phyloP scores from a whole-genome alignment of 2,329 filamentous ascomycete species.

The Botrytis byssoidea region DNA sequence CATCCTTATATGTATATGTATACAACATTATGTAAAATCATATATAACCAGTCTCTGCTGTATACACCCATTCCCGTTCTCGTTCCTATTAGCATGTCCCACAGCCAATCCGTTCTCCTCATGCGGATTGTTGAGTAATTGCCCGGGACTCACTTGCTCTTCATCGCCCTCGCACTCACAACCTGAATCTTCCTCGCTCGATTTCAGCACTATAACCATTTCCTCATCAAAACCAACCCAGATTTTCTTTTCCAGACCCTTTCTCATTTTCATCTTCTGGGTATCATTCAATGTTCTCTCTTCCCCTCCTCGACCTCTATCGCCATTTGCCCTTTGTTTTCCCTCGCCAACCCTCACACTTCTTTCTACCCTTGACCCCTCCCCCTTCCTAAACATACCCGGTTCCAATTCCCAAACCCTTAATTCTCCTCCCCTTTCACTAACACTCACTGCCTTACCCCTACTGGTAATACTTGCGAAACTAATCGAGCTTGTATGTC shows the following conservation, averaged over 20 bases:
- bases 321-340: conserved; percentile 40
- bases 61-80: not conserved
- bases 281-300: conserved; percentile 38
- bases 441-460: conserved; percentile 64
- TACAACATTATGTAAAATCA: conserved; percentile 55
- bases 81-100: not conserved
- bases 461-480: conserved; percentile 65
- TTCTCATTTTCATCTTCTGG: conserved; percentile 2
- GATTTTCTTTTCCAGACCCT: conserved; percentile 38
- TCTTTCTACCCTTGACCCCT: conserved; percentile 33
- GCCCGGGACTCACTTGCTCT: not conserved
- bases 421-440: conserved; percentile 26
- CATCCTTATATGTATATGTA: not conserved
- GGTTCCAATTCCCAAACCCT: conserved; percentile 21
- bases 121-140: not conserved
- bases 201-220: conserved; percentile 62
- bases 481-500: conserved; percentile 68
- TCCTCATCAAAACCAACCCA: conserved; percentile 73
- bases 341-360: conserved; percentile 11
- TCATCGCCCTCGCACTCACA: not conserved
- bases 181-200: not conserved
- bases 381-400: conserved; percentile 36
- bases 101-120: not conserved
- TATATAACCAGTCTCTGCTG: conserved; percentile 63
- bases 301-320: conserved; percentile 47